Evolutionary conservation across 768 basidiomycete species (phyloP).

Genomic region (Chiua virens): DNA sequence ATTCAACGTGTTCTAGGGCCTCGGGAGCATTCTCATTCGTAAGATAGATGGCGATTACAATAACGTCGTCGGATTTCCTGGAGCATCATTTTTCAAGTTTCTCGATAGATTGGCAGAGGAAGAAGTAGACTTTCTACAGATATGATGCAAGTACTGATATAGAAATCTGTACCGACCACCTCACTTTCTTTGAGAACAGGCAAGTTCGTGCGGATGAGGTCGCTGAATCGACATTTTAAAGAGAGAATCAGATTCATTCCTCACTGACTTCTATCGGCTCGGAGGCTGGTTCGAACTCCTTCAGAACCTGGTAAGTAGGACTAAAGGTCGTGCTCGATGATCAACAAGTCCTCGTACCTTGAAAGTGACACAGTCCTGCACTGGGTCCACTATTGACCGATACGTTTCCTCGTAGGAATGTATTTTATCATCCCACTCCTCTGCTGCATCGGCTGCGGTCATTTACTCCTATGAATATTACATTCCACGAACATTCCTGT

Average conservation of each 20-base stretch:
- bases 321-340: not conserved
- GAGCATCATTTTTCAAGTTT: conserved; percentile 77
- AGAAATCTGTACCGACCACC: too few species aligned
- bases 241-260: too few species aligned
- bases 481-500: not conserved
- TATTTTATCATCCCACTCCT: not conserved
- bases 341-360: too few species aligned
- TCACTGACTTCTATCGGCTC: too few species aligned
- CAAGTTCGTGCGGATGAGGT: too few species aligned
- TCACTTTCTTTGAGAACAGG: too few species aligned
- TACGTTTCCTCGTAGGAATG: not conserved
- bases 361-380: not conserved
- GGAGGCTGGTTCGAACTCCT: too few species aligned
- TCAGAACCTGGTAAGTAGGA: too few species aligned
- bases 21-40: conserved; percentile 77
- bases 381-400: not conserved
- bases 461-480: not conserved
- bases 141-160: too few species aligned
- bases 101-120: conserved; percentile 71
- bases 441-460: accelerated
- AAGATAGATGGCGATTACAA: conserved; percentile 89
- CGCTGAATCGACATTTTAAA: too few species aligned
- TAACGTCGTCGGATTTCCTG: conserved; percentile 93
- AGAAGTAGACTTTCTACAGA: conserved; percentile 67
- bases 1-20: conserved; percentile 47